Base-by-base conservation (phyloP, 2,329 filamentous ascomycete genomes). In the Phoma sp. region DNA sequence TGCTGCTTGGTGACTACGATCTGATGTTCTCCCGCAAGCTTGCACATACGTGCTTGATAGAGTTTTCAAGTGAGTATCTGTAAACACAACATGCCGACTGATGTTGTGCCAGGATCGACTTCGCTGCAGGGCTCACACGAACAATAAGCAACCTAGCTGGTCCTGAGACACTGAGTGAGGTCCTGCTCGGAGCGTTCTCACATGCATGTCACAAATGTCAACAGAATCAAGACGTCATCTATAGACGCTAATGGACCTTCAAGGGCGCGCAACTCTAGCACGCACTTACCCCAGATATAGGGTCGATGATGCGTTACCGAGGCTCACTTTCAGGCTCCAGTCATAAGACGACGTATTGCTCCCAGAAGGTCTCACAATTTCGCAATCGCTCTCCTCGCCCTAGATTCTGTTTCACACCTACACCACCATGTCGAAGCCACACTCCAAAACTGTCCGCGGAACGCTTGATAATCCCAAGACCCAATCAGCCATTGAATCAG, bases 361-460 rank as follows among this genome's bases (percentile, higher is more conserved):
- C 18, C 29, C 30, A 13, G 4, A n/a, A 24, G 36, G 9, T 33
- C 13, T 7, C 13, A 27, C 7, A 22, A n/a, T n/a, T 24, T 39
- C 29, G 9, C 22, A 13, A 7, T 10, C 13, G 2, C 5, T 18
- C 36, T 25, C 18, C 23, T 25, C 23, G 7, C 5, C 33, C 29
- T 14, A 29, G 8, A 29, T 25, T 43, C 32, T 29, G 8, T 24
- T 13, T n/a, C 29, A 50, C 25, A 42, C 51, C 9, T 24, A 43
- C 30, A 49, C 22, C 37, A 46, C 18, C 38, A 61, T 55, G 49
- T 44, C 45, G 1, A 59, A 55, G 52, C 55, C 57, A 35, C 63
- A 68, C 43, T 73, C 69, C 42, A 60, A 62, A 44, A 70, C 67
- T 29, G 68, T 71, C 47, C 68, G 67, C 47, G 68, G 69, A 40